A percentile compares a stretch with the other conserved stretches of the same genome.
These are phyloP conservation scores for Pleurotus tuber-regium DNA, from an alignment of 768 basidiomycete genomes.

Conservation along the genomic window DNA sequence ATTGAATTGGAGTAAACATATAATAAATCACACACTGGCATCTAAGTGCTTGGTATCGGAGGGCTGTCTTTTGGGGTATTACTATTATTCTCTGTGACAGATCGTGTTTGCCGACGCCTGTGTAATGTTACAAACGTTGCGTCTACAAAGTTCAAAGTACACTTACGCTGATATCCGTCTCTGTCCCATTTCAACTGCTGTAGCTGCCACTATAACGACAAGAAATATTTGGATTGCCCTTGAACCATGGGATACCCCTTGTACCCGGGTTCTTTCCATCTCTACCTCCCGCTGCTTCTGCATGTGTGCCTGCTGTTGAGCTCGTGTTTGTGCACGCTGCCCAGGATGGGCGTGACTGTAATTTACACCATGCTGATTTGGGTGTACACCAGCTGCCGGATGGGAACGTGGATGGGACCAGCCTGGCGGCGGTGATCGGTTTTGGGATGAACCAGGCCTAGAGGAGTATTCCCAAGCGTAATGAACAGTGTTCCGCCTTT, in stretches of 20 bases:
- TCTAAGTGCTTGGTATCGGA: not conserved
- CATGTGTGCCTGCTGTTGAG: constrained; percentile 5
- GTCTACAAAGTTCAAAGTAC: not conserved
- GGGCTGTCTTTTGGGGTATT: not conserved
- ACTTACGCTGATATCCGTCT: not conserved
- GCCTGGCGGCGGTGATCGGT: constrained; percentile 8
- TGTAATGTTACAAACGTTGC: not conserved
- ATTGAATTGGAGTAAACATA: constrained; percentile 7
- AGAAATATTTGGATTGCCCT: constrained; percentile 28
- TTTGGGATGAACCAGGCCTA: not conserved
- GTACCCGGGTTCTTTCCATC: constrained; percentile 22
- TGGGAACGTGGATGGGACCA: constrained; percentile 1
- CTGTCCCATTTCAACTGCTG: not conserved
- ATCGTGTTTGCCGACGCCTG: not conserved
- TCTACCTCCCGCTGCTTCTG: constrained; percentile 7
- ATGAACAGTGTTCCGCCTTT: constrained; percentile 17
- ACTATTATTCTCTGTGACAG: not conserved
- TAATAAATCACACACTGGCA: not conserved
- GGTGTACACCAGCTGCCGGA: not conserved
- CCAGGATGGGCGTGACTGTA: constrained; percentile 4
- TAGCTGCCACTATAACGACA: constrained; percentile 16
- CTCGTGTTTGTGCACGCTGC: constrained; percentile 2
- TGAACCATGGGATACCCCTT: constrained; percentile 23
- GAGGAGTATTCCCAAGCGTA: constrained; percentile 7
- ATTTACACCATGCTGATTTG: constrained; percentile 3